Base-by-base conservation (phyloP, 2,329 filamentous ascomycete genomes). In the Epichloe gansuensis region DNA sequence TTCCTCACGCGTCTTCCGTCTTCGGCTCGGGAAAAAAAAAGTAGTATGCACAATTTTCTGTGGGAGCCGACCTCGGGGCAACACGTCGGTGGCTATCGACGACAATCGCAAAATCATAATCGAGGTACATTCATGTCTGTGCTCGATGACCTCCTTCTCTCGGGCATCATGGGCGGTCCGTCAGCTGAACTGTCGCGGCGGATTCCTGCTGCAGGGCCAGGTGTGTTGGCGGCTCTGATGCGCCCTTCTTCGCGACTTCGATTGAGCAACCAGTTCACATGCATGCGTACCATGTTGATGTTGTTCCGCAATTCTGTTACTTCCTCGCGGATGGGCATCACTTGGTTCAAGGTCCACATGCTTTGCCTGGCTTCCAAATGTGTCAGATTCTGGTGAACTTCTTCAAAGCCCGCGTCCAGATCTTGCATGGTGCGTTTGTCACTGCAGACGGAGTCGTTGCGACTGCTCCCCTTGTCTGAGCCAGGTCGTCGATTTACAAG, bases 301-400 rank as follows among this genome's bases (percentile, higher is more conserved):
- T 74, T 80, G 65, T 75, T 80, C 44, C 75, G 70, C 43, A 81
- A 68, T 62, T 83, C 80, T 4, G 75, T 74, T n/a, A 83, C 72
- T 63, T 82, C 78, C 54, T 83, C 79, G 53, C 80, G 78, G 55
- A 83, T 75, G 7, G 76, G 78, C 60, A 81, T 73, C 5, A 79
- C 76, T 62, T 83, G 78, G 58, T 81, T 82, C 60, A 83, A 72
- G 8, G 81, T 72, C 72, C 79, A 76, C 65, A 81, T 76, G 35
- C 75, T 79, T 60, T 82, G 79, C 48, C 78, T 74, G 3, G 75
- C 76, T 60, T 83, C 80, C 48, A 81, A 70, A 54, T 82, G 79
- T 21, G 74, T 76, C 39, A 83, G 60, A 43, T 75, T 75, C 52
- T 78, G 75, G 49, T 78, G 76, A 3, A 83, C 65, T 48, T 78